phyloP scores from a whole-genome alignment of 2,329 filamentous ascomycete species.

The Penicillium vulpinum region DNA sequence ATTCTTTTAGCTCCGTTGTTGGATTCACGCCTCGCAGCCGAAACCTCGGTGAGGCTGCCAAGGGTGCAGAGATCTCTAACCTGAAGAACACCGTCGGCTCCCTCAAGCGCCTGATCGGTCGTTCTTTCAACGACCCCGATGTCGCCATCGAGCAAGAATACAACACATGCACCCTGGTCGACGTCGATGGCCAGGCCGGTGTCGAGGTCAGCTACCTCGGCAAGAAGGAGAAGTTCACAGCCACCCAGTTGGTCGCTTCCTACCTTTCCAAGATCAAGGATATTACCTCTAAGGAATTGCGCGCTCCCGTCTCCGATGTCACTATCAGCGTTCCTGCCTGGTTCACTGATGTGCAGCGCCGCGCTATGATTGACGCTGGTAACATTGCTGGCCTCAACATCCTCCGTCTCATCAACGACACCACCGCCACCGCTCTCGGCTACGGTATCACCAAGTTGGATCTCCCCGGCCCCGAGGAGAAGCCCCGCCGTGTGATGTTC shows the following conservation, averaged over 20 bases:
- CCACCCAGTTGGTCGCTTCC: slow-evolving; percentile 91
- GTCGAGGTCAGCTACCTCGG: slow-evolving; percentile 90
- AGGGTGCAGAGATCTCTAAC: slow-evolving; percentile 99
- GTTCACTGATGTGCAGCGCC: slow-evolving; percentile 94
- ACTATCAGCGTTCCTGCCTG: slow-evolving; percentile 93
- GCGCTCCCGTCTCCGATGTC: slow-evolving; percentile 85
- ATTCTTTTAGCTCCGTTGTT: slow-evolving; percentile 71
- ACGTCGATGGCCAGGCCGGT: slow-evolving; percentile 91
- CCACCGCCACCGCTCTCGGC: slow-evolving; percentile 89
- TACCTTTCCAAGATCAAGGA: slow-evolving; percentile 92
- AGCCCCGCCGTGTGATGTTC: slow-evolving; percentile 85
- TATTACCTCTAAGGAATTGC: slow-evolving; percentile 83
- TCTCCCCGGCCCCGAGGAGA: slow-evolving; percentile 83
- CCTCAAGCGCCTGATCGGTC: slow-evolving; percentile 89
- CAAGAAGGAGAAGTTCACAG: slow-evolving; percentile 94
- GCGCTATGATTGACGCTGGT: slow-evolving; percentile 83
- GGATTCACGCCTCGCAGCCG: slow-evolving; percentile 92
- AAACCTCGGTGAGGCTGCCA: slow-evolving; percentile 91
- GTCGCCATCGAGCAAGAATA: slow-evolving; percentile 89
- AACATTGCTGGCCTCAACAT: slow-evolving; percentile 93
- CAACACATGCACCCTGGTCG: slow-evolving; percentile 80
- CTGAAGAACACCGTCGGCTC: slow-evolving; percentile 97
- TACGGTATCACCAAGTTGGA: slow-evolving; percentile 98
- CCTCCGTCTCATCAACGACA: slow-evolving; percentile 95
- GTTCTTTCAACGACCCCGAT: slow-evolving; percentile 85